Base-by-base conservation (phyloP, 106 monocot species). In the Dendrobium officinale region DNA sequence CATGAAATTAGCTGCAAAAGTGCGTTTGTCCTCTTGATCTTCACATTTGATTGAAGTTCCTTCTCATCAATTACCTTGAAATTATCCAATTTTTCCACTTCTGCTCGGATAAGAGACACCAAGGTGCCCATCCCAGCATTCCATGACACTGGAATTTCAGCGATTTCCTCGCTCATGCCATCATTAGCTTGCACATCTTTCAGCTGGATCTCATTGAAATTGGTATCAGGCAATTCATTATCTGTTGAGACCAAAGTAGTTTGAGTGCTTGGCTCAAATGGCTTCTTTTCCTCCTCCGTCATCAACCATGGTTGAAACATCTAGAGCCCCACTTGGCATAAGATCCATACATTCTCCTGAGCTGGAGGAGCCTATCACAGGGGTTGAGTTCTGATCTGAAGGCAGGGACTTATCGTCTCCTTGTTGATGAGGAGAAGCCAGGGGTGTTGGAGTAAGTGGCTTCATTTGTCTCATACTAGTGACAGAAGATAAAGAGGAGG, bases 1-100 rank as follows among this genome's bases (percentile, higher is more conserved):
- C 92, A 92, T 9, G 92, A 86, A 33, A 92, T 84, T 26, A 92
- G 56, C 44, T 92, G 92, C 84, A 92, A 82, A 19, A 92, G 80
- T 61, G 88, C 33, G 80, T 84, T 85, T 0, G 82, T 78, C 1
- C 86, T 78, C 80, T 82, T 92, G 55, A 89, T 8, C 80, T 81
- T 92, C 3, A 85, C 44, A 6, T 67, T 79, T 5, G 72, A 68
- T 0, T 82, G 77, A 37, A 80, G 20, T 22, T 84, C 82, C 33
- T 89, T 87, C 78, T 84, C 87, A 26, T 88, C 82, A 8, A 83
- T 66, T 20, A 82, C 77, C 55, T 82, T 82, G 72, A 87, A 84
- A 78, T 75, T 83, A 67, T 81, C 80, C 72, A 79, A 77, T 75
- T 78, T 84, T 1, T 79, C 45, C 18, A 78, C 85, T 37, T 89